phyloP scores from a whole-genome alignment of 352 stramenopile genomes.

The Thraustochytrium sp. region DNA sequence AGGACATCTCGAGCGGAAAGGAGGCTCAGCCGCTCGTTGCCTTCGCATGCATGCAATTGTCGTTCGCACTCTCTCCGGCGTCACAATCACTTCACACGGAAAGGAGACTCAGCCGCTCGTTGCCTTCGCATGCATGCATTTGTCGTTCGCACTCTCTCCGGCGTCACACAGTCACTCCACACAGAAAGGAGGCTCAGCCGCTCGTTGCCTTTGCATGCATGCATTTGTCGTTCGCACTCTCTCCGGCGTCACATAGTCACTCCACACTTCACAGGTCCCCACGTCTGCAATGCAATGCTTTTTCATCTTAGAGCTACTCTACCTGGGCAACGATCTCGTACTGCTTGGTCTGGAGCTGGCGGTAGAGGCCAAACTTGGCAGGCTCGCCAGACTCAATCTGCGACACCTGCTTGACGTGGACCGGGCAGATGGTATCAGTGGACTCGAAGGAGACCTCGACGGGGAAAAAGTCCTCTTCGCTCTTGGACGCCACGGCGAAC shows the following conservation, averaged over 20 bases:
- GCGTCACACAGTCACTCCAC: no score
- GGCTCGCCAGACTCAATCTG: neutral
- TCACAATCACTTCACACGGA: no score
- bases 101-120: no score
- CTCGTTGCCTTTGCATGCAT: neutral
- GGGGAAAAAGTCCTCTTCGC: slow-evolving; percentile 34
- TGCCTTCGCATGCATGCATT: no score
- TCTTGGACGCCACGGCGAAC: neutral
- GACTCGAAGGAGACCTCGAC: neutral
- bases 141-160: no score
- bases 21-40: no score
- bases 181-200: no score
- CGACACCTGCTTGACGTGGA: neutral
- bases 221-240: neutral
- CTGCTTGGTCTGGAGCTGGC: slow-evolving; percentile 9
- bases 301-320: slow-evolving; percentile 9
- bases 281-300: neutral
- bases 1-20: no score
- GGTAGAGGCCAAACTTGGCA: slow-evolving; percentile 32
- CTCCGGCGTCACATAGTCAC: neutral
- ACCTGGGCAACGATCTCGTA: slow-evolving; percentile 25
- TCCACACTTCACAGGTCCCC: neutral
- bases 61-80: no score
- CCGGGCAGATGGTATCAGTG: slow-evolving; percentile 22
- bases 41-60: no score